Conservation (phyloP, 768 basidiomycete genomes). For the Paxillus rubicundulus region DNA sequence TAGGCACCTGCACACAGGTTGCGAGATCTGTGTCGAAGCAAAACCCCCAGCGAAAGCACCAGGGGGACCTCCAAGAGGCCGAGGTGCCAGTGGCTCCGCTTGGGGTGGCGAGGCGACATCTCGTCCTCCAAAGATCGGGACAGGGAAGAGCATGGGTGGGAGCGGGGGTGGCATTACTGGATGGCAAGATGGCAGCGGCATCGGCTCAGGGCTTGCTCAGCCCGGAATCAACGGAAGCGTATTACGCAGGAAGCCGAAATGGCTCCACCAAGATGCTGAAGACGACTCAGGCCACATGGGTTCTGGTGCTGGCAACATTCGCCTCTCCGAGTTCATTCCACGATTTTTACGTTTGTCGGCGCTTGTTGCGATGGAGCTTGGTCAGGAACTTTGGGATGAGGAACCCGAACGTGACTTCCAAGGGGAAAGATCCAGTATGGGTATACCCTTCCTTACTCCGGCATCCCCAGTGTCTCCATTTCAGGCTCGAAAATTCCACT, state of each 20-base stretch:
- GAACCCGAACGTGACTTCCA: conserved; percentile 39
- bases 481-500: conserved; percentile 23
- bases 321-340: conserved; percentile 61
- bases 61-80: conserved; percentile 23
- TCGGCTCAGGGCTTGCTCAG: conserved; percentile 65
- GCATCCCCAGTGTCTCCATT: conserved; percentile 12
- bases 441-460: conserved; percentile 9
- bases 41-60: conserved; percentile 35
- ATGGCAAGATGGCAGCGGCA: conserved; percentile 73
- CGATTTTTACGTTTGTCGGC: conserved; percentile 78
- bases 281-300: conserved; percentile 21
- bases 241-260: conserved; percentile 48
- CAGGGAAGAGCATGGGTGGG: conserved; percentile 26
- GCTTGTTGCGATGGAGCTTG: conserved; percentile 73
- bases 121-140: conserved; percentile 19
- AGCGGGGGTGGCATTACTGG: conserved; percentile 56
- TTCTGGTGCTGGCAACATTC: conserved; percentile 57
- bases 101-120: conserved; percentile 28
- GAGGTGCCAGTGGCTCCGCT: conserved; percentile 9
- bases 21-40: conserved; percentile 75
- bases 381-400: conserved; percentile 62
- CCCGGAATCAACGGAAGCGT: conserved; percentile 56
- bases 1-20: conserved; percentile 68
- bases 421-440: conserved; percentile 23
- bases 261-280: conserved; percentile 22